Evolutionary conservation across 495 filamentous ascomycete species (phyloP), one percentile per base, ranked within the genome.

Genomic region (Cenococcum geophilum): DNA sequence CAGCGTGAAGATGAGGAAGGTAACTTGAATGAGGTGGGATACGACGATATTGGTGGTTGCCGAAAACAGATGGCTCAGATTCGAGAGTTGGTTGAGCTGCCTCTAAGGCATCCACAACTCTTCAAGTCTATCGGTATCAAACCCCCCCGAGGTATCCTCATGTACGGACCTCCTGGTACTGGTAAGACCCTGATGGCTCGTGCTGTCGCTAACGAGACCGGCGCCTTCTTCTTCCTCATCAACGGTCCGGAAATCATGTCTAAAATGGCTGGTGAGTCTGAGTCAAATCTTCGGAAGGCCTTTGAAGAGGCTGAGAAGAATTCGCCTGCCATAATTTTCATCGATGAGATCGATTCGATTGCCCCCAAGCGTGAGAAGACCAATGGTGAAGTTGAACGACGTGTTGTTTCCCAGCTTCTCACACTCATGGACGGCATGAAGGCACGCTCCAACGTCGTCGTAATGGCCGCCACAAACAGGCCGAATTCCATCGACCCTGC

Each of bases 81-180:
- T 65, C 89, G 93, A 73, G 93, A 98, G 76, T 82, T 98, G 81
- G 93, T 98, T 61, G 93, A 98, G 81, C 80, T 98, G 69, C 93
- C 93, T 56, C 82, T 98, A 14, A 85, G 93, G 65, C 93, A 98
- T 75, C 93, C 93, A 57, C 93, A 97, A 73, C 88, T 98, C 22
- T 98, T 98, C 89, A 97, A 97, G 82, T 97, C 92, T 45, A 97
- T 98, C 68, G 93, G 93, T 86, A 97, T 98, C 79, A 98, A 98
- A 83, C 95, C 93, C 40, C 93, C 93, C 45, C 92, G 93, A 69
- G 92, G 92, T 86, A 95, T 98, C 68, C 85, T 98, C 65, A 89
- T 98, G 78, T 98, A 89, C 77, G 92, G 92, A 54, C 92, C 92
- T 69, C 92, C 92, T 1, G 92, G 92, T 88, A 98, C 92, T 62